Base-by-base conservation (phyloP, 2,329 filamentous ascomycete genomes). In the Emergomyces orientalis region DNA sequence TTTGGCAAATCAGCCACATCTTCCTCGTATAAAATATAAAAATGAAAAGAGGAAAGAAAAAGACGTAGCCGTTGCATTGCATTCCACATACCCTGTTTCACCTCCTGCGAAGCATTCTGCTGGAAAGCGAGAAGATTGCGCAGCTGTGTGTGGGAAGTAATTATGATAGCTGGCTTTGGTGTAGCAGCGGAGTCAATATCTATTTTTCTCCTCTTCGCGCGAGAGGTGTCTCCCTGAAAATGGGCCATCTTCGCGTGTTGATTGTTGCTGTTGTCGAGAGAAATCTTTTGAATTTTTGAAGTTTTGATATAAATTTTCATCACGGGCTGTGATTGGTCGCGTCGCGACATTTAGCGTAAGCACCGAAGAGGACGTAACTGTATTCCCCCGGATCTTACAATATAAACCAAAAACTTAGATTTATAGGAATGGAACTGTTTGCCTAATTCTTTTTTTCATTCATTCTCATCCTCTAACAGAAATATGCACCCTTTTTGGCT, bases 91-190 rank as follows among this genome's bases (percentile, higher is more conserved):
- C 72, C 88, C 84, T 70, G 87, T 81, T 75, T 84, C 80, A 70
- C 80, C 78, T 73, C 72, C 14, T 63, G 62, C 27, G 68, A 68
- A 52, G 85, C 76, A 73, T 91, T 86, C 75, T 91, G 88, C 67
- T 88, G 82, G 71, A 91, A 91, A 62, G 80, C 76, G 49, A 94
- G 80, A 54, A 91, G 79, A 64, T 86, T 81, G 70, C 83, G 83
- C 64, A 94, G 79, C 71, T 94, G 88, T 60, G 84, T 81, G 66
- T 82, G 81, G 45, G 85, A 76, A 32, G 70, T 75, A 61, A 79
- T 74, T 45, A 67, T 65, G 30, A 67, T 61, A 13, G 66, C 62
- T 45, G 57, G 57, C 30, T 62, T 51, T 41, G 34, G 34, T 6
- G 34, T 64, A 19, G 54, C 52, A 25, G 62, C 51, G 32, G 64